Evolutionary conservation across 257 asterid species (phyloP).

Genomic region (Penstemon barbatus): DNA sequence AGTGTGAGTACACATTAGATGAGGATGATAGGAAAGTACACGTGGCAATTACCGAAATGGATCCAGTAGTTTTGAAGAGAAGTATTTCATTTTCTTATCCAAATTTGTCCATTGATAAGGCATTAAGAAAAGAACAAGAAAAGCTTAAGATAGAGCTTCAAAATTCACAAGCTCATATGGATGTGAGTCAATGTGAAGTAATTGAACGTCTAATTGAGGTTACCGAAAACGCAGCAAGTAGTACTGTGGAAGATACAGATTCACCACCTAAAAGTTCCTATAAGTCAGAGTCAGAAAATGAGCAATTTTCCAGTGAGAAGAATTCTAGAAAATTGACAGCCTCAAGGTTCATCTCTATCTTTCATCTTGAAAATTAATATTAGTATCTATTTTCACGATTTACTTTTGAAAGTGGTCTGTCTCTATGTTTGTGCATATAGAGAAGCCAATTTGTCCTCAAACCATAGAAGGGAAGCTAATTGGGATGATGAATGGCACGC

Average conservation of each 20-base stretch:
- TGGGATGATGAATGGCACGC: constrained; percentile 65
- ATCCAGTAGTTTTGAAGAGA: constrained; percentile 60
- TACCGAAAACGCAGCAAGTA: constrained; percentile 50
- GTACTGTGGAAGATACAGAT: constrained; percentile 35
- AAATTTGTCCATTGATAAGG: constrained; percentile 57
- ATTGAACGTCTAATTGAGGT: constrained; percentile 74
- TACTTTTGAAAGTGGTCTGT: not conserved
- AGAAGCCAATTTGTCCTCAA: constrained; percentile 17
- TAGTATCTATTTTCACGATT: not conserved
- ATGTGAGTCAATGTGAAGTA: constrained; percentile 59
- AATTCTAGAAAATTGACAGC: constrained; percentile 11
- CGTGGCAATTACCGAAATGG: constrained; percentile 59
- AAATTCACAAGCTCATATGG: constrained; percentile 65
- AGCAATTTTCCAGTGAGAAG: constrained; percentile 30
- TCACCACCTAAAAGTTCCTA: constrained; percentile 39
- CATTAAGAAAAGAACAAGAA: constrained; percentile 58
- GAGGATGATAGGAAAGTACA: constrained; percentile 67
- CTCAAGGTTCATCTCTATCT: constrained; percentile 41
- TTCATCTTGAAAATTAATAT: not conserved
- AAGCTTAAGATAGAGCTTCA: constrained; percentile 69
- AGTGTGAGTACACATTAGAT: constrained; percentile 70
- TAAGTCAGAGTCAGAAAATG: constrained; percentile 35
- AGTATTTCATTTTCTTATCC: constrained; percentile 69
- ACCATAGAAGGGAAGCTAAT: constrained; percentile 28
- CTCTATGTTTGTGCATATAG: constrained; percentile 32